Evolutionary conservation across 441 rosid species (phyloP), one percentile per base, ranked within the genome.

Genomic region (Adansonia grandidieri): DNA sequence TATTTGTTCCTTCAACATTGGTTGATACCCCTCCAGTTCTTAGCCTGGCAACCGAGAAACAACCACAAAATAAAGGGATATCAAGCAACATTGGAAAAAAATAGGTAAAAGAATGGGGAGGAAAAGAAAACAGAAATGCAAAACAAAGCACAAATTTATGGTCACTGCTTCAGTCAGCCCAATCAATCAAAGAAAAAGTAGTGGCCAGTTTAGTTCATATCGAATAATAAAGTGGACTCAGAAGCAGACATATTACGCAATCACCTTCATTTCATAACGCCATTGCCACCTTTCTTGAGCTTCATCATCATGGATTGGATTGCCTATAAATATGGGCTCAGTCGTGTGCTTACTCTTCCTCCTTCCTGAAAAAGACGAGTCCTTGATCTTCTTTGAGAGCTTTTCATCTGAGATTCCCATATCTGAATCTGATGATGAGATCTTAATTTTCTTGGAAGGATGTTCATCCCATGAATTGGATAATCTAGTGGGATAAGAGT

Each of bases 241-340:
- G 67, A 44, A 40, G 28, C 20, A 77, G 9, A 48, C 13, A 69
- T 54, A 67, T 37, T 40, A 48, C 56, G 51, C 56, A 56, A 70
- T 74, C 82, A 96, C 99, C 99, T 93, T 91, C 82, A 90, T 79
- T 60, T 91, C 92, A 74, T 96, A 93, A 45, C 99, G 95, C 99
- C 99, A 96, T 57, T 77, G 79, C 97, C 98, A 96, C 82, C 87
- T 89, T 82, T 87, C 87, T 80, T 83, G 87, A 68, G 98, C 99
- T 82, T 90, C 96, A 57, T 90, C 93, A 40, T 79, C 76, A 40
- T 90, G 86, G 80, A 96, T 78, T 15, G 99, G 93, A 81, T 91
- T 91, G 64, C 98, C 99, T 76, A 89, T 75, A 75, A 95, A 87
- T 78, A n/a, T 87, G 81, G 78, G 81, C 44, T 17, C 28, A 50